Base-by-base conservation (phyloP, 805 yeast species). In the Yarrowia deformans region DNA sequence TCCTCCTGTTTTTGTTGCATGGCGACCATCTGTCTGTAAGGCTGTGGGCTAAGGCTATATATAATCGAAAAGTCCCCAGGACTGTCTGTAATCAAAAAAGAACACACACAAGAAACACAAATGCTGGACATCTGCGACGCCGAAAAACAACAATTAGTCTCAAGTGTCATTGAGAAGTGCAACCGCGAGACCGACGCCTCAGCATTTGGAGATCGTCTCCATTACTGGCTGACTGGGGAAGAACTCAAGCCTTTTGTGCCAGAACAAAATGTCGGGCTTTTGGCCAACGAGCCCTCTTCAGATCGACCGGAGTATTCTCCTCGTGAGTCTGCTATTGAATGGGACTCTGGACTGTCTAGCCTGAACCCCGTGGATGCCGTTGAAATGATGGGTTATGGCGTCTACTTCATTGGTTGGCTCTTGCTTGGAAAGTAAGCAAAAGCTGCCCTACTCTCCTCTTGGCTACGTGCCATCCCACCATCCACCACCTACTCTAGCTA, bases 161-260 rank as follows among this genome's bases (percentile, higher is more conserved):
- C 32, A 8, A 60, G 37, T 34, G 23, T 23, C 7, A 45, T 60
- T 42, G 66, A 60, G 19, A n/a, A 43, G 42, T 60, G 66, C 52
- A 60, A 60, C 16, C 32, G 35, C 52, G 66, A 60, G 34, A 18
- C 64, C 49, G 45, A 8, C 29, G 2, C 34, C 32, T 34, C 18
- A 4, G 66, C 50, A 43, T 45, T 60, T 18, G 52, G 45, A 18
- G 66, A 60, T 45, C 50, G 52, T 3, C 52, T 60, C 8, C 66
- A 60, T 19, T 60, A 43, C 10, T 60, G 66, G 66, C 10, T 60
- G 19, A 60, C 66, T 34, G 66, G 66, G 8, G 66, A 60, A 13
- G 66, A 60, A 9, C 52, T 60, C 40, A 60, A 60, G 52, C 66
- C 66, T 5, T 60, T 60, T 60, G 66, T 60, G 42, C 66, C 66